These are phyloP conservation scores for Trichocladium uniseriatum DNA, from an alignment of 495 filamentous ascomycete species.

Conservation along the genomic window DNA sequence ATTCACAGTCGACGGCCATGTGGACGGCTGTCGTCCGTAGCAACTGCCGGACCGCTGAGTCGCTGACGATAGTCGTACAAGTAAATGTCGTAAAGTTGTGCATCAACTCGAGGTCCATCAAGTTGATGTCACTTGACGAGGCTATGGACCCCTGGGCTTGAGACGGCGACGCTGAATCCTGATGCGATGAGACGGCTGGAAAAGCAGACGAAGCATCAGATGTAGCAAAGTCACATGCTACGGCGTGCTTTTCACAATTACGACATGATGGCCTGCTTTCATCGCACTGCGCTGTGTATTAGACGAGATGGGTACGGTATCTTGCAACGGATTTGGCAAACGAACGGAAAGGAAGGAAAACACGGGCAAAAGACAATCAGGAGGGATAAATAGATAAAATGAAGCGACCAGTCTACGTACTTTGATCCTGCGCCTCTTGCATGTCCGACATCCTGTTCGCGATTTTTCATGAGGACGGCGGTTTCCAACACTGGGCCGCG, in stretches of 20 bases:
- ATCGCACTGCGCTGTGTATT: neutral
- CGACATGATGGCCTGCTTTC: constrained; percentile 1
- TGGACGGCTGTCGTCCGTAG: constrained; percentile 1
- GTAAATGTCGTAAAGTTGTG: constrained; percentile 3
- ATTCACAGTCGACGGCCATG: neutral
- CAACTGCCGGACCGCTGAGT: neutral
- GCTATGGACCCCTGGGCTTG: neutral
- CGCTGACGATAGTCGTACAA: neutral
- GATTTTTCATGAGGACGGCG: constrained; percentile 1
- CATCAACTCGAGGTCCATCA: constrained; percentile 2
- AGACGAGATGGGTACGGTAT: too few relatives aligned
- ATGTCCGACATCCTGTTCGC: neutral
- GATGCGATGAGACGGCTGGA: neutral
- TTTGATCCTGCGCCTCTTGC: neutral
- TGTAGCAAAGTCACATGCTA: neutral
- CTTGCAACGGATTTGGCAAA: too few relatives aligned
- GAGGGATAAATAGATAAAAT: neutral
- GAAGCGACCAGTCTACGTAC: neutral
- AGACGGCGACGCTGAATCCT: too few relatives aligned
- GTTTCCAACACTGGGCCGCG: neutral
- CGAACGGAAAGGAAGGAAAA: neutral
- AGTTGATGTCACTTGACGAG: neutral
- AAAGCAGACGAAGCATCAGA: neutral
- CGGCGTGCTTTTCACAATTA: neutral
- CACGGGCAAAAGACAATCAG: neutral